Conservation (phyloP, 2,329 filamentous ascomycete species). For the Penicillium palitans region DNA sequence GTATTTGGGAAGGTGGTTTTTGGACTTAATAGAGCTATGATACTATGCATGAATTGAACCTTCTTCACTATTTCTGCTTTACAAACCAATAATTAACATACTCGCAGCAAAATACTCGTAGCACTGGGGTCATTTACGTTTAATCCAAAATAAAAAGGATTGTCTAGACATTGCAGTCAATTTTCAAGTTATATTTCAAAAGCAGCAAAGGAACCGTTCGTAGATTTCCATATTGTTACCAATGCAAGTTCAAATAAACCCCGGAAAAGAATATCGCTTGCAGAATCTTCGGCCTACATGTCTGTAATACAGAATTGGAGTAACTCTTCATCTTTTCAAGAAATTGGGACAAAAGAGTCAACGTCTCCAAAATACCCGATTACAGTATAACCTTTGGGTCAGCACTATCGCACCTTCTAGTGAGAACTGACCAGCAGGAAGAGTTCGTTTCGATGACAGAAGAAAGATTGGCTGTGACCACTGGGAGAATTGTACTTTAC, state of each 20-base stretch:
- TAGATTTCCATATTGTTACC: neutral
- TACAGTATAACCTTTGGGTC: neutral
- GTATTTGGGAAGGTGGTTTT: neutral
- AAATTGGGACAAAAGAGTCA: neutral
- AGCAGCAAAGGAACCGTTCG: neutral
- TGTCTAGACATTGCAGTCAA: neutral
- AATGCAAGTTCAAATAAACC: neutral
- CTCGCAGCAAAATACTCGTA: neutral
- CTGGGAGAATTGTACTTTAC: neutral
- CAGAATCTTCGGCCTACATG: neutral
- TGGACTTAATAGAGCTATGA: neutral
- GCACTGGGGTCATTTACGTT: neutral
- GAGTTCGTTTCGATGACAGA: neutral
- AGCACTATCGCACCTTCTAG: neutral
- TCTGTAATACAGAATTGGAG: neutral
- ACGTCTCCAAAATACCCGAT: neutral
- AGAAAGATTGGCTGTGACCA: neutral
- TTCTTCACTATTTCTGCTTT: constrained; percentile 27
- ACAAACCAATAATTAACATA: constrained; percentile 44
- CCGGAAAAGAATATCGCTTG: neutral
- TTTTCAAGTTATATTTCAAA: neutral
- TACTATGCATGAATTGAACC: neutral
- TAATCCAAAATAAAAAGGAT: neutral
- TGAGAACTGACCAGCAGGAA: neutral
- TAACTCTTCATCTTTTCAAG: neutral